Evolutionary conservation across 352 stramenopile genomes (phyloP), one percentile per base, ranked within the genome.

Genomic region (Thraustochytrium sp.): DNA sequence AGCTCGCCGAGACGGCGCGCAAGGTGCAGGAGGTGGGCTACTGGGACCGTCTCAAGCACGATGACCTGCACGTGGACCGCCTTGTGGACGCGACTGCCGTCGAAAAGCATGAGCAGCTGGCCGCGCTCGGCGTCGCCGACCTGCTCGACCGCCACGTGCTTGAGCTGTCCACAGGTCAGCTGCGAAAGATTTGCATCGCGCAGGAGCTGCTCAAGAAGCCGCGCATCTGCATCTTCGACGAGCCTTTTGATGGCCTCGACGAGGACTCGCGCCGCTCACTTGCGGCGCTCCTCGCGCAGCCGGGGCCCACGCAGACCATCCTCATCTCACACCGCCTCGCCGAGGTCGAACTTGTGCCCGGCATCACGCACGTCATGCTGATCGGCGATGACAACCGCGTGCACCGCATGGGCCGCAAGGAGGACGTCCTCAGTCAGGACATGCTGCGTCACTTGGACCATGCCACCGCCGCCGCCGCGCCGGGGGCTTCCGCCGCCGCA

Each of bases 211-310:
- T 63, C 1, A 68, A 63, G 18, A 11, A 26, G 5, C 68, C 68
- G 4, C 48, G 53, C 29, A 63, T 72, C 8, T 72, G 42, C 68
- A 53, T 80, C 2, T 51, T 80, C 13, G 68, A 80, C 38, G 68
- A 80, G 68, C 68, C 68, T 18, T 80, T 80, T 48, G 68, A 64
- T 26, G 62, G 62, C 44, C 62, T 75, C 29, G 62, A 75, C n/a
- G 37, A 3, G 8, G 62, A 51, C 8, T 75, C 62, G 11, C 62
- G 62, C 23, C 13, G 16, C 44, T 75, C 37, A 16, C 37, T 54
- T 53, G 62, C 37, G 18, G 3, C 23, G 8, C 62, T 75, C 16
- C 40, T 54, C 8, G 62, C 37, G 8, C 62, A 51, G 37, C 40
- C 62, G 0, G 62, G 62, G 0, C 37, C 40, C 0, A 54, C 37